Evolutionary conservation across 164 flowering plant species (phyloP).

Genomic region (Vitis vinifera): ASM3070453v1 NC_081811.1:2883501-2884000

Average conservation of each 20-base stretch:
- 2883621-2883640: constrained; percentile 17
- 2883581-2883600: constrained; percentile 11
- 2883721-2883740: background rate
- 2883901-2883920: too few species aligned
- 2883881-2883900: too few species aligned
- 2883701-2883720: constrained; percentile 8
- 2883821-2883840: background rate
- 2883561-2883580: constrained; percentile 34
- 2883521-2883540: constrained; percentile 21
- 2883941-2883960: background rate
- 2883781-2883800: too few species aligned
- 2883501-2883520: constrained; percentile 13
- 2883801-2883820: too few species aligned
- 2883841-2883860: background rate
- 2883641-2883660: constrained; percentile 25
- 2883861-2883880: background rate
- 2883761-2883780: background rate
- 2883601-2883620: background rate
- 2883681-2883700: constrained; percentile 12
- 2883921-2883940: background rate
- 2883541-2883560: constrained; percentile 39
- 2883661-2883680: constrained; percentile 19
- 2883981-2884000: background rate
- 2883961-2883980: background rate
- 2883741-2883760: background rate